These are phyloP conservation scores for Cryptococcus sp. DNA, from an alignment of 1,284 basidiomycete species.

Conservation along the genomic window DNA sequence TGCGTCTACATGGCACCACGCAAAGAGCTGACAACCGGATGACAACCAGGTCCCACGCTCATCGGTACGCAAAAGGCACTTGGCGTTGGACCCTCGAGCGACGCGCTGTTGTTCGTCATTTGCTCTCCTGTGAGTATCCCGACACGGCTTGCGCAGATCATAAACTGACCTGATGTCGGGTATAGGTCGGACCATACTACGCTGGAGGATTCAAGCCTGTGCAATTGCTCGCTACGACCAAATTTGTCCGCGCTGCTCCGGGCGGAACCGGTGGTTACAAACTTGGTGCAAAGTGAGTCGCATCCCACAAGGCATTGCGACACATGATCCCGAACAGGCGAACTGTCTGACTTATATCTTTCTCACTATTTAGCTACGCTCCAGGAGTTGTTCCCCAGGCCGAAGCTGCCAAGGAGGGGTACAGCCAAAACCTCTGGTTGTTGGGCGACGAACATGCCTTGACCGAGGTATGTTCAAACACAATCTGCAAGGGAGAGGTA, in stretches of 20 bases:
- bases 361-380: conserved; percentile 63
- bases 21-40: neutral
- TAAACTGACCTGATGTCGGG: neutral
- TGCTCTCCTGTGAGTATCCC: conserved; percentile 66
- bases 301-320: neutral
- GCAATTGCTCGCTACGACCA: conserved; percentile 84
- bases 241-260: conserved; percentile 84
- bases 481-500: neutral
- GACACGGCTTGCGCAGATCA: conserved; percentile 4
- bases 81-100: conserved; percentile 82
- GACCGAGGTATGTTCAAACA: conserved; percentile 59
- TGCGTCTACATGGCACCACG: conserved; percentile 5
- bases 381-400: conserved; percentile 87
- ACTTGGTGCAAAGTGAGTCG: conserved; percentile 71
- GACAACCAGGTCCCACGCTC: conserved; percentile 55
- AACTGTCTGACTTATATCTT: neutral
- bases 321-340: neutral
- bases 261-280: conserved; percentile 94
- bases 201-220: conserved; percentile 95
- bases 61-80: conserved; percentile 90
- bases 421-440: conserved; percentile 94
- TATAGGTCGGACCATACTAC: conserved; percentile 82
- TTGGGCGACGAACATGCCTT: conserved; percentile 82
- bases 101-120: conserved; percentile 93
- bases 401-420: conserved; percentile 78